phyloP scores from a whole-genome alignment of 78 protist genomes.

The Polysphondylium violaceum region DNA sequence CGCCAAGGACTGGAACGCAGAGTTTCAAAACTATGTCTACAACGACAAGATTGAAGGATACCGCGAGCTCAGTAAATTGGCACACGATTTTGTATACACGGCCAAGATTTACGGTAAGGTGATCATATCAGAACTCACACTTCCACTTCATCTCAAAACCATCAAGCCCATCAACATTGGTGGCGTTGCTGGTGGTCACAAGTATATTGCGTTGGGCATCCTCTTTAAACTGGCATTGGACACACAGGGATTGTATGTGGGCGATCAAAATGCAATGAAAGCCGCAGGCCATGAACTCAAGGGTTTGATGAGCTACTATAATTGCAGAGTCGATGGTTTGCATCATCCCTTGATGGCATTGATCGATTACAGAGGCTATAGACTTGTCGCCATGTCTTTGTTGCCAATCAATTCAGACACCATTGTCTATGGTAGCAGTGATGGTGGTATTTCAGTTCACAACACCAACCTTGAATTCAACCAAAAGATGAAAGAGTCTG shows the following conservation, averaged over 20 bases:
- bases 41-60: slow-evolving; percentile 69
- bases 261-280: slow-evolving; percentile 85
- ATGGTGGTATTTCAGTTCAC: slow-evolving; percentile 83
- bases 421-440: slow-evolving; percentile 76
- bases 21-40: slow-evolving; percentile 66
- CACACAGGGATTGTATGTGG: slow-evolving; percentile 79
- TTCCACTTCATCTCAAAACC: slow-evolving; percentile 80
- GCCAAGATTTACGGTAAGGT: slow-evolving; percentile 81
- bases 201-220: slow-evolving; percentile 76
- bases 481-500: slow-evolving; percentile 69
- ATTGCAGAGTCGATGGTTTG: slow-evolving; percentile 65
- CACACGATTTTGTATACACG: slow-evolving; percentile 84
- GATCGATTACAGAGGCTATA: slow-evolving; percentile 82
- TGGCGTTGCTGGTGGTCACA: slow-evolving; percentile 89
- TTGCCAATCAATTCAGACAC: slow-evolving; percentile 76
- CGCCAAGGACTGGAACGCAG: slow-evolving; percentile 81
- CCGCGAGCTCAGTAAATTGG: slow-evolving; percentile 52
- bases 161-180: slow-evolving; percentile 81
- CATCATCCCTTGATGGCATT: slow-evolving; percentile 86
- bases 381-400: slow-evolving; percentile 80
- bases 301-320: slow-evolving; percentile 80
- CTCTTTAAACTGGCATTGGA: slow-evolving; percentile 85
- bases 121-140: slow-evolving; percentile 73
- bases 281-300: slow-evolving; percentile 84
- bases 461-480: slow-evolving; percentile 16